Percentiles rank a stretch among this genome's conserved stretches.
Evolutionary conservation across 805 yeast genomes (phyloP).

Genomic region (Yamadazyma phyllophila): DNA sequence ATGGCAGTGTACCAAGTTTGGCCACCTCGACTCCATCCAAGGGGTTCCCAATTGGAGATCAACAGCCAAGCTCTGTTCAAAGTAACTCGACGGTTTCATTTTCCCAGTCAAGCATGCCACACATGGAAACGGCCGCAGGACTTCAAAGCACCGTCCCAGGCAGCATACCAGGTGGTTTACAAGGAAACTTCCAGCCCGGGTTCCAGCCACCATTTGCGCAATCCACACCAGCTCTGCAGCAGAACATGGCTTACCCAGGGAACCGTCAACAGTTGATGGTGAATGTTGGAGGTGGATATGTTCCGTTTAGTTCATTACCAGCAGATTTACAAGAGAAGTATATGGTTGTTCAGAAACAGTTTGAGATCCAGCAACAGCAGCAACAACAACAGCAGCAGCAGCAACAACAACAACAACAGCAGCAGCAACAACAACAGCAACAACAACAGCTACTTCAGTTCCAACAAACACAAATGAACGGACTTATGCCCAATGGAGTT

Average conservation of each 20-base stretch:
- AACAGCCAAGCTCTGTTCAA: too few relatives aligned
- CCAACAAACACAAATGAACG: conserved; percentile 4
- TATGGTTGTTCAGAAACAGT: conserved; percentile 18
- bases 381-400: conserved; percentile 10
- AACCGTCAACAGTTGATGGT: conserved; percentile 19
- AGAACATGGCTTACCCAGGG: not conserved
- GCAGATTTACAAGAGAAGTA: conserved; percentile 20
- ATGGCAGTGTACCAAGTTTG: conserved; percentile 4
- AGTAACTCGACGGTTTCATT: too few relatives aligned
- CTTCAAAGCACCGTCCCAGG: not conserved
- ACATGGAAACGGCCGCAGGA: not conserved
- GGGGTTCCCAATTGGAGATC: not conserved
- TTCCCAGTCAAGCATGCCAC: not conserved
- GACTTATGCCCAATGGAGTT: not conserved
- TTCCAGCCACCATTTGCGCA: not conserved
- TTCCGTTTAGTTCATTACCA: conserved; percentile 18
- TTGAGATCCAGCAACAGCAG: conserved; percentile 15
- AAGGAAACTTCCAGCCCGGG: not conserved
- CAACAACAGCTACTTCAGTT: conserved; percentile 2
- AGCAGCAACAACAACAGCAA: conserved; percentile 3
- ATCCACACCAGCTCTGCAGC: not conserved
- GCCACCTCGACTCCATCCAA: conserved; percentile 18
- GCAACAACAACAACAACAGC: conserved; percentile 11
- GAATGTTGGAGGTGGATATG: conserved; percentile 20
- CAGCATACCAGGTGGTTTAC: too few relatives aligned